A percentile compares a stretch with the other conserved stretches of the same genome.
These are phyloP conservation scores for Penicillium expansum DNA, from an alignment of 2,329 filamentous ascomycete species.

Conservation along the genomic window DNA sequence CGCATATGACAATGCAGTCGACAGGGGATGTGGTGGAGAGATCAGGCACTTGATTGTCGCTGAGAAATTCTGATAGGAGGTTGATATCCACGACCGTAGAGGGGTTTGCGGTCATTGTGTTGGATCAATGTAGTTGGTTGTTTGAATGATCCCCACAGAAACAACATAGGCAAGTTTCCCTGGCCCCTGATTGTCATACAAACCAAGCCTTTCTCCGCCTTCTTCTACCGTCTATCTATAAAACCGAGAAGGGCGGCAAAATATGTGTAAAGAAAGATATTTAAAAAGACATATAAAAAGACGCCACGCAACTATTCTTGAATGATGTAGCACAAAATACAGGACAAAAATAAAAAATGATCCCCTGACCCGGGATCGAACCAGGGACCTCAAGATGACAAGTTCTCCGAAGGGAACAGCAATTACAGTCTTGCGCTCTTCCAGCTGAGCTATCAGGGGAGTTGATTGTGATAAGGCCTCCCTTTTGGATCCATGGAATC, in stretches of 20 bases:
- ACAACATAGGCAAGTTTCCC: neutral
- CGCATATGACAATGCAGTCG: slow-evolving; percentile 43
- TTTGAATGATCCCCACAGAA: neutral
- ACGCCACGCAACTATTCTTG: too few species aligned
- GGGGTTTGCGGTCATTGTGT: neutral
- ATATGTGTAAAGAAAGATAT: too few species aligned
- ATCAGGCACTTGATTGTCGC: slow-evolving; percentile 3
- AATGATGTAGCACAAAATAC: too few species aligned
- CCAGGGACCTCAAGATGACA: slow-evolving; percentile 7
- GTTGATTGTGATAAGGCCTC: neutral
- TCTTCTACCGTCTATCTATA: too few species aligned
- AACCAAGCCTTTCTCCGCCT: too few species aligned
- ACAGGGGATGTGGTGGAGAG: slow-evolving; percentile 18
- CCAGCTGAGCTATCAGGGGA: slow-evolving; percentile 8
- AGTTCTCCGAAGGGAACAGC: neutral
- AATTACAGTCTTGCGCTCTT: slow-evolving; percentile 8
- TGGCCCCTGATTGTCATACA: too few species aligned
- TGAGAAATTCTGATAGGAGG: slow-evolving; percentile 27
- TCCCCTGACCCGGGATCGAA: slow-evolving; percentile 7
- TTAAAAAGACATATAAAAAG: too few species aligned
- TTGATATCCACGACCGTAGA: slow-evolving; percentile 1
- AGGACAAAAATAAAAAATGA: too few species aligned
- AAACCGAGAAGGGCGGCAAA: too few species aligned
- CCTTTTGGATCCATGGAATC: neutral
- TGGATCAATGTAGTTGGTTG: neutral